Evolutionary conservation across 2,329 filamentous ascomycete genomes (phyloP), one percentile per base, ranked within the genome.

Genomic region (Penicillium freii): DNA sequence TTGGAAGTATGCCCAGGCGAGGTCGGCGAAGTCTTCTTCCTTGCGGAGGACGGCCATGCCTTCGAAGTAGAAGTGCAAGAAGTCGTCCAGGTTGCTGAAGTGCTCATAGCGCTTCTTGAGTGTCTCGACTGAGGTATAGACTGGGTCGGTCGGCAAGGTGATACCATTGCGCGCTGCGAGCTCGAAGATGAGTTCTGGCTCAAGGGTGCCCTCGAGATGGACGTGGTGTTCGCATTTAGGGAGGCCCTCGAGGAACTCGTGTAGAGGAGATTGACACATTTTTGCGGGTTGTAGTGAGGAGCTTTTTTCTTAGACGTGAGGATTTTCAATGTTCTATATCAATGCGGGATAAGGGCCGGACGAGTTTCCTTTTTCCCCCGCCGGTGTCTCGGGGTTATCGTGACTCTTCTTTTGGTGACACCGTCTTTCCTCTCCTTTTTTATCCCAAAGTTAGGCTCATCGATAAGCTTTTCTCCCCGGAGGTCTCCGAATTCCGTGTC

Each of bases 221-320:
- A 92, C 83, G 75, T 92, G 90, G 69, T 92, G 89, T 72, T 93
- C 90, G 75, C 87, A 90, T 78, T 92, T 92, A 62, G 89, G 89
- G 31, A 92, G 82, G 33, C 81, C 81, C 51, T 77, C 74, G 38
- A 92, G 80, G 70, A 90, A 85, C 42, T 78, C 71, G 74, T 86
- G 84, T 51, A 85, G 73, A 15, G 75, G 66, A 36, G 77, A 75
- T 66, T 82, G 77, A 73, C 84, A 87, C 84, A 87, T 87, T 10
- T 36, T 87, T 13, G 45, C 62, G 45, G 31, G 21, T 52, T 45
- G 23, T 5, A 45, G 27, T 17, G 19, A 38, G 25, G 9, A 46
- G 15, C 29, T 9, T 8, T 6, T 2, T 34, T 34, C n/a, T n/a
- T n/a, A 15, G 45, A 11, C 3, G 13, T 13, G 29, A 19, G 44